Conservation (phyloP, 148 eudicot species). For the Linanthus parryae region DNA sequence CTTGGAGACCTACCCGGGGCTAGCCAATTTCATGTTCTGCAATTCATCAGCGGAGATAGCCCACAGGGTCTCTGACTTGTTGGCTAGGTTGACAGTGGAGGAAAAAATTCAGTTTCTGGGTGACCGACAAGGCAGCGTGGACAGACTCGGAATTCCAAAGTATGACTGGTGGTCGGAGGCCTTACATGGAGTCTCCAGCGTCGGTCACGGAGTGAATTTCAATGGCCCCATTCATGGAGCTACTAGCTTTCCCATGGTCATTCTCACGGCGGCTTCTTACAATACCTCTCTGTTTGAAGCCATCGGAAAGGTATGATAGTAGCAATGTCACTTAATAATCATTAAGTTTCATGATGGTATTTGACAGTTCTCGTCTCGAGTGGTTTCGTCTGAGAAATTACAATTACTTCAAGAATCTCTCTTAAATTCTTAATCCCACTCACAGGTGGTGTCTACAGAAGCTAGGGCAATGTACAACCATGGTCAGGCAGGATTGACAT, state of each 20-base stretch:
- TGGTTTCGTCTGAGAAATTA: too few relatives aligned
- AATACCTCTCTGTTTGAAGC: conserved; percentile 31
- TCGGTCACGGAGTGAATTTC: conserved; percentile 17
- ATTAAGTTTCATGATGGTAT: too few relatives aligned
- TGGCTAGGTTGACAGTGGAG: conserved; percentile 22
- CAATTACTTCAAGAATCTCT: too few relatives aligned
- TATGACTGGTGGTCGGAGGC: conserved; percentile 40
- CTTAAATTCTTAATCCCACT: too few relatives aligned
- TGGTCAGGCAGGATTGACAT: conserved; percentile 57
- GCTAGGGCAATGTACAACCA: conserved; percentile 76
- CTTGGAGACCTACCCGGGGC: conserved; percentile 1
- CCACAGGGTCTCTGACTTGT: conserved; percentile 18
- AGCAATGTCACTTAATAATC: too few relatives aligned
- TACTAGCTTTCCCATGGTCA: conserved; percentile 64
- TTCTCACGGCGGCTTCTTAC: conserved; percentile 57
- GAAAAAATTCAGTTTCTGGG: conserved; percentile 20
- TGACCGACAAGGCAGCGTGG: conserved; percentile 1
- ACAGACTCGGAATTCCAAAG: conserved; percentile 24
- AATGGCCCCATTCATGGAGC: conserved; percentile 21
- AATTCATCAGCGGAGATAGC: background rate
- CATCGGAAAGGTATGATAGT: conserved; percentile 24
- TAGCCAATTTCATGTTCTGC: conserved; percentile 16
- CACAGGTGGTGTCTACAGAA: conserved; percentile 66
- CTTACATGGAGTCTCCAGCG: conserved; percentile 28
- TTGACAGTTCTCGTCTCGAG: too few relatives aligned